A percentile compares a stretch with the other conserved stretches of the same genome.
Conservation (phyloP, 192 early-diverging fungal genomes). For the Coemansia aciculifera region DNA sequence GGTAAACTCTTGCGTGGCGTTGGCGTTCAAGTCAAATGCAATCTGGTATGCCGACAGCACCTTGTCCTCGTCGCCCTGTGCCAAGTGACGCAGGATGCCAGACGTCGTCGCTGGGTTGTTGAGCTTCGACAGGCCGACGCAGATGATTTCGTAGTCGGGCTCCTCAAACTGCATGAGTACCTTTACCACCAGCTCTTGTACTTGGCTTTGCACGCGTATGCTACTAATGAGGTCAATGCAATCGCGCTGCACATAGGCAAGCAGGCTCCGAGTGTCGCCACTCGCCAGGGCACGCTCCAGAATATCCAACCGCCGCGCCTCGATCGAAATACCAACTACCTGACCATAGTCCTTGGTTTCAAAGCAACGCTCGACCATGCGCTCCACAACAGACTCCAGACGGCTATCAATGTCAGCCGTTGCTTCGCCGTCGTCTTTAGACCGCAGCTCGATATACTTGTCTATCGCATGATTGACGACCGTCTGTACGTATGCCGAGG, state of each 20-base stretch:
- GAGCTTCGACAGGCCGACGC: slow-evolving; percentile 88
- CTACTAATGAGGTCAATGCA: slow-evolving; percentile 78
- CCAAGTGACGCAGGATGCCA: slow-evolving; percentile 69
- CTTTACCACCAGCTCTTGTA: slow-evolving; percentile 57
- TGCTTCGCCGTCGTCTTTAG: slow-evolving; percentile 46
- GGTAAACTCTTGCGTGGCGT: slow-evolving; percentile 95
- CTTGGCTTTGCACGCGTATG: slow-evolving; percentile 62
- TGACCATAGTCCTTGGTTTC: slow-evolving; percentile 74
- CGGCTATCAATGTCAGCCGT: slow-evolving; percentile 64
- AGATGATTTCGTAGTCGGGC: slow-evolving; percentile 91
- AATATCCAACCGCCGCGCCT: slow-evolving; percentile 87
- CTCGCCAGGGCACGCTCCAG: slow-evolving; percentile 78
- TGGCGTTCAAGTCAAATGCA: slow-evolving; percentile 95
- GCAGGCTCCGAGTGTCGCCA: slow-evolving; percentile 70
- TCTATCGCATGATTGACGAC: slow-evolving; percentile 87
- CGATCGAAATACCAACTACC: slow-evolving; percentile 95
- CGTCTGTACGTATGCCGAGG: slow-evolving; percentile 90
- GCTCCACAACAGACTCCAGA: slow-evolving; percentile 87
- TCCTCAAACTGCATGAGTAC: slow-evolving; percentile 57
- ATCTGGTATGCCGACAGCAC: slow-evolving; percentile 92
- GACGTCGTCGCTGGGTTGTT: slow-evolving; percentile 77
- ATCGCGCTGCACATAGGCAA: slow-evolving; percentile 84
- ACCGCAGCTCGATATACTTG: slow-evolving; percentile 85
- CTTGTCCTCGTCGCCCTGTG: slow-evolving; percentile 62
- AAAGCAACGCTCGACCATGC: slow-evolving; percentile 94